Conservation (phyloP, 306 rosid species). For the Vachellia pachyceras region DNA sequence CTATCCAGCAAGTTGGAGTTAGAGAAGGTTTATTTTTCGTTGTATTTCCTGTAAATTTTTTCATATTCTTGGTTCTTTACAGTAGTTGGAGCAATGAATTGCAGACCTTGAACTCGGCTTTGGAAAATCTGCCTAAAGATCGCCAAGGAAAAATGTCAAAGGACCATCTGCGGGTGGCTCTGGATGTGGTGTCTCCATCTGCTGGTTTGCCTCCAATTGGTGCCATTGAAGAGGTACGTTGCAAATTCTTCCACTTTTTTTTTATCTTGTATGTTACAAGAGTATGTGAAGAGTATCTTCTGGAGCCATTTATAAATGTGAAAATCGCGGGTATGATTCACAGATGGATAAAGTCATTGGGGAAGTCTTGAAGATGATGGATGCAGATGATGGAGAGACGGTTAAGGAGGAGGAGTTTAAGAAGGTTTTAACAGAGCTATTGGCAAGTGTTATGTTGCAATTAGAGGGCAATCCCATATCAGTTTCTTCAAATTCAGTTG, state of each 20-base stretch:
- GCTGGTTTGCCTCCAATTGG: constrained; percentile 92
- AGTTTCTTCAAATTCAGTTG: constrained; percentile 84
- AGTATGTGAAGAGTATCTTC: background rate
- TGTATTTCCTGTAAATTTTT: background rate
- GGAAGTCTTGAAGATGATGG: constrained; percentile 62
- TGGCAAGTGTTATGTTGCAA: constrained; percentile 76
- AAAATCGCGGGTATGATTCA: constrained; percentile 20
- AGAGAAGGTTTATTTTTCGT: constrained; percentile 70
- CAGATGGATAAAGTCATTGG: constrained; percentile 79
- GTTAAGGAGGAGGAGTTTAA: constrained; percentile 88
- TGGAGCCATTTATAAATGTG: background rate
- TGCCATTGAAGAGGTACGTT: constrained; percentile 72
- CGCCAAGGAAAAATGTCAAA: constrained; percentile 70
- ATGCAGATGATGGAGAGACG: constrained; percentile 59
- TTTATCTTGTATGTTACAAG: background rate
- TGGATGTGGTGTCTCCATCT: constrained; percentile 72
- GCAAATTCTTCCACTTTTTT: background rate
- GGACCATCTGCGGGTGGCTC: constrained; percentile 62
- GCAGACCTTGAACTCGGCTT: constrained; percentile 72
- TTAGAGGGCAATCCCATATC: constrained; percentile 77
- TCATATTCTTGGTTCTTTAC: constrained; percentile 1
- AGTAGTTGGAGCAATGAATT: constrained; percentile 7
- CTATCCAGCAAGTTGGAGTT: constrained; percentile 87
- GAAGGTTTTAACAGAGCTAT: constrained; percentile 63
- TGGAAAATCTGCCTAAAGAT: constrained; percentile 73